Evolutionary conservation across 139 green algal genomes (phyloP), one percentile per base, ranked within the genome.

Genomic region (Coelastrella sp.): DNA sequence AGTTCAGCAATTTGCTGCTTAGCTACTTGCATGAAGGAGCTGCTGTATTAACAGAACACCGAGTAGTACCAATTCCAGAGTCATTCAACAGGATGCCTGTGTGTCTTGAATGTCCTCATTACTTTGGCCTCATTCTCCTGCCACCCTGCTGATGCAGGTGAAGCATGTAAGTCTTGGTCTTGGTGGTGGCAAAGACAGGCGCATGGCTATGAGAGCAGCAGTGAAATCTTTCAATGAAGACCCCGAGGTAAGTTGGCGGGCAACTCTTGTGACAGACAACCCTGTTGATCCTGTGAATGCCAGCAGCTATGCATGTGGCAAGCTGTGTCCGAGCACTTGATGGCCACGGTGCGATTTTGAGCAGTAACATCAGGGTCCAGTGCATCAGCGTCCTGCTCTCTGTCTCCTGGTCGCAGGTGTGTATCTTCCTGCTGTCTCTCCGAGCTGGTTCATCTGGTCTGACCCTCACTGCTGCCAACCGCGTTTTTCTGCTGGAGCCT

Each of bases 401-500:
- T 1, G 53, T 64, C 2, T n/a, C 53, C 2, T 64, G 53, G 19
- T 64, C 41, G 64, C 37, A 85, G 79, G 81, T 86, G 32, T 64
- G 82, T 9, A 92, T 96, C 5, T 91, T 96, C 63, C 89, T 96
- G 79, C 84, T 96, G 45, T 69, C 84, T 9, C 89, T 91, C 57
- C 45, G 81, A 3, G 83, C 85, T 27, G 93, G 91, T 7, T 91
- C 89, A 0, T 76, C 88, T 17, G 93, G 93, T 0, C 90, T 96
- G 15, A 96, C 91, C 2, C 91, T 96, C 66, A 88, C 87, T 1
- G 17, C 41, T 5, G 93, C 93, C 72, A 94, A 79, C 87, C 80
- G 92, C 51, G 93, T 96, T 34, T 94, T 94, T 63, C 83, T 94
- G 63, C 76, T 94, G 75, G 94, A 97, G 85, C 94, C 94, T 7